Evolutionary conservation across 148 eudicot genomes (phyloP).

Genomic region (Rhododendron kiyosumense): DNA sequence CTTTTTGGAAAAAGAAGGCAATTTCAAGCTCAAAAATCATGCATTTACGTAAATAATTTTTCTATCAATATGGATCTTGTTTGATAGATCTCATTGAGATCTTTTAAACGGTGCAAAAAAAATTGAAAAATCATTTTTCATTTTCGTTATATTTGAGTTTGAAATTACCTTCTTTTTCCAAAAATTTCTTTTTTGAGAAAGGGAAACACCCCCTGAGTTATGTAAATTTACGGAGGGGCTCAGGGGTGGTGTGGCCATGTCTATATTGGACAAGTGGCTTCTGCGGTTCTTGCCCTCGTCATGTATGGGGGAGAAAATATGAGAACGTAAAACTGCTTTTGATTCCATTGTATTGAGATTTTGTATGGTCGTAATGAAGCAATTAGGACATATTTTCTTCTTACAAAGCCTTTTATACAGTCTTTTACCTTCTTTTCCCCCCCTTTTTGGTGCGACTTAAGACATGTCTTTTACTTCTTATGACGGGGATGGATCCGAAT

Average conservation of each 20-base stretch:
- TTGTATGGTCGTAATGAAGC: background rate
- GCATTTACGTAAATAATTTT: too few species aligned
- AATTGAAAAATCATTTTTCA: too few species aligned
- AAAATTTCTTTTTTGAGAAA: too few species aligned
- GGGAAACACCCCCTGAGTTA: too few species aligned
- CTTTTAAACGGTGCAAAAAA: too few species aligned
- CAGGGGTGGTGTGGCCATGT: background rate
- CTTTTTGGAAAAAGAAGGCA: too few species aligned
- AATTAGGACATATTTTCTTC: background rate
- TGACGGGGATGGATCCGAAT: background rate
- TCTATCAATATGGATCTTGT: too few species aligned
- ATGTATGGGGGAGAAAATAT: background rate
- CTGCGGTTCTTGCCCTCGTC: background rate
- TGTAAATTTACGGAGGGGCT: background rate
- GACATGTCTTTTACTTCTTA: background rate
- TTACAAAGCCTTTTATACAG: background rate
- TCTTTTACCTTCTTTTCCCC: background rate
- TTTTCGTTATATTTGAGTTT: too few species aligned
- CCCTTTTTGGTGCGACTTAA: background rate
- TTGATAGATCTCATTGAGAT: too few species aligned
- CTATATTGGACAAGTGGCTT: background rate
- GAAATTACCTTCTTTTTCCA: too few species aligned
- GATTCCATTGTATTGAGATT: background rate
- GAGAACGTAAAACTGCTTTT: background rate
- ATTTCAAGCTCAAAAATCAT: too few species aligned